A percentile compares a stretch with the other conserved stretches of the same genome.
Conservation (phyloP, 2,329 filamentous ascomycete genomes). For the Plenodomus tracheiphilus region DNA sequence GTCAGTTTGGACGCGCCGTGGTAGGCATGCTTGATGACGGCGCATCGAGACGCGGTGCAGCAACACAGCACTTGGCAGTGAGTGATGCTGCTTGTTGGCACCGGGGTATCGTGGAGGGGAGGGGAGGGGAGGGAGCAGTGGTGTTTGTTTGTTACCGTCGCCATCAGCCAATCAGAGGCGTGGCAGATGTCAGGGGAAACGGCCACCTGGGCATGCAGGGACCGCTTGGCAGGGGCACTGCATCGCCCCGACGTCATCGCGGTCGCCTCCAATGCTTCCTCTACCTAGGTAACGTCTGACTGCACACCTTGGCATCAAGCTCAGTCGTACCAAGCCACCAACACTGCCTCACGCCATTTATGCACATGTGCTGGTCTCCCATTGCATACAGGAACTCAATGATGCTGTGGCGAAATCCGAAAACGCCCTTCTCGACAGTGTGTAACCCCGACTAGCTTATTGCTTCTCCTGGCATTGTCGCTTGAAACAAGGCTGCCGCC, state of each 20-base stretch:
- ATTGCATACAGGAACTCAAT: background rate
- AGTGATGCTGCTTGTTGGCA: background rate
- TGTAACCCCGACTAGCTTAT: background rate
- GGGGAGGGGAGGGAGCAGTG: too few relatives aligned
- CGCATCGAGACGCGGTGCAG: background rate
- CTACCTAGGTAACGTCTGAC: too few relatives aligned
- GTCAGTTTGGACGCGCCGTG: background rate
- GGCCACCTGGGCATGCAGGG: background rate
- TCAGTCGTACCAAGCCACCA: too few relatives aligned
- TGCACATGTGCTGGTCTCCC: too few relatives aligned
- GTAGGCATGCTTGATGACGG: background rate
- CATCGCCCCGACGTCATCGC: background rate
- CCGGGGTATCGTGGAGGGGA: background rate
- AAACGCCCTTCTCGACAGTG: background rate
- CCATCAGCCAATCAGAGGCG: background rate
- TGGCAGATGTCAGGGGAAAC: background rate
- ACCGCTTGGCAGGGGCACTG: background rate
- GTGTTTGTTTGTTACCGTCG: background rate
- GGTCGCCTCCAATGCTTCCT: background rate
- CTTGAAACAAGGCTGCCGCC: background rate
- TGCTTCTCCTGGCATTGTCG: background rate
- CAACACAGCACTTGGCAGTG: background rate
- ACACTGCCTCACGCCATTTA: too few relatives aligned
- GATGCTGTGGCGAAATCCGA: background rate
- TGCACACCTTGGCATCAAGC: too few relatives aligned